Conservation (phyloP, 805 yeast genomes). For the Saccharomycopsis olivae region DNA sequence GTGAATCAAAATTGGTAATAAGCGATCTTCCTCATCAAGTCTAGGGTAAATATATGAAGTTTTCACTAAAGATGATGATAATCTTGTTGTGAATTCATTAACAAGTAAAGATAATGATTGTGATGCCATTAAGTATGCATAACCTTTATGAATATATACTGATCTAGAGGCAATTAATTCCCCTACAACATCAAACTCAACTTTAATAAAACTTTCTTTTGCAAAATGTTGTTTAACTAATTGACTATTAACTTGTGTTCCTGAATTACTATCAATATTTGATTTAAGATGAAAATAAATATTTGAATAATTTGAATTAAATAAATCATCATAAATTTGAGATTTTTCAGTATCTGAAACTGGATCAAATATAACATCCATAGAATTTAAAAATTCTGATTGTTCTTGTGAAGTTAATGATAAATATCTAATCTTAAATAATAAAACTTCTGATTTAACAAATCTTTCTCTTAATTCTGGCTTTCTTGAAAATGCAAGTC, state of each 20-base stretch:
- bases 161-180: constrained; percentile 67
- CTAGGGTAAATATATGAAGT: constrained; percentile 76
- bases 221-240: constrained; percentile 33
- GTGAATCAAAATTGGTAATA: constrained; percentile 75
- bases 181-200: constrained; percentile 80
- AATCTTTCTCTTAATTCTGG: constrained; percentile 78
- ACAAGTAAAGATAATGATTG: constrained; percentile 59
- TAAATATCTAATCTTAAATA: constrained; percentile 62
- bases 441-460: constrained; percentile 58
- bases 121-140: constrained; percentile 61
- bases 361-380: constrained; percentile 63
- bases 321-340: constrained; percentile 37
- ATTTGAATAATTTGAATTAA: constrained; percentile 40
- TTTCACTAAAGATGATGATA: constrained; percentile 41
- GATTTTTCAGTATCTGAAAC: constrained; percentile 54
- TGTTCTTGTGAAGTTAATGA: constrained; percentile 37
- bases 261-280: constrained; percentile 20
- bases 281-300: constrained; percentile 29
- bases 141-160: constrained; percentile 57
- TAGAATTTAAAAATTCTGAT: constrained; percentile 50
- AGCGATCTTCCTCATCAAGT: constrained; percentile 83
- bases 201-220: constrained; percentile 62
- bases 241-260: constrained; percentile 10
- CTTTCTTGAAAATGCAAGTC: constrained; percentile 82
- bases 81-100: constrained; percentile 49